Base-by-base conservation (phyloP, 176 grass and related monocot species). In the Chrysopogon serrulatus region DNA sequence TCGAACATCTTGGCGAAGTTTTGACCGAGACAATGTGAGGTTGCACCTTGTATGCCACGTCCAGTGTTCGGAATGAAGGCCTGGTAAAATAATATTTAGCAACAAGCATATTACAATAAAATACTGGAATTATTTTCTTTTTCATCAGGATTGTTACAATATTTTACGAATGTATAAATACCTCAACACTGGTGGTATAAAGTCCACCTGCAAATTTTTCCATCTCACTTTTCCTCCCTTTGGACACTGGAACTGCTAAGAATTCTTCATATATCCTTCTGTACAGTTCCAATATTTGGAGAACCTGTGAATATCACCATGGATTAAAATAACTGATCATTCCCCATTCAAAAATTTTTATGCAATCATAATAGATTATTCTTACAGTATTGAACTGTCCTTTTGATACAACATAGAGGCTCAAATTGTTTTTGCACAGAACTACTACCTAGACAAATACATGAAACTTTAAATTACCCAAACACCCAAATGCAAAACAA, bases 1-100 rank as follows among this genome's bases (percentile, higher is more conserved):
- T 98, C 82, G 57, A 98, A 98, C 93, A 95, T 98, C 84, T 94
- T 98, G 47, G 93, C 93, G 9, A 98, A 98, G 80, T 98, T 98
- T 80, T 98, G 96, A 39, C 96, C 96, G 54, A 98, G 91, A 84
- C 96, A 98, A 86, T 97, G 94, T 10, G 94, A 97, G 44, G 94
- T 98, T 45, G 93, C 96, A 51, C 96, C 96, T 93, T 98, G 96
- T 76, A 98, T 88, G 48, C 96, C 96, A 77, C 96, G 93, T 41
- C 96, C 91, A 23, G 94, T 90, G 79, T 90, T 91, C 76, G 93
- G 93, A 71, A 96, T 86, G 72, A 96, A 95, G 70, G 90, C 93
- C 93, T 96, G 51, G n/a, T 44, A 76, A 79, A 89, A 65, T 19
- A 4, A 40, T 31, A 60, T 33, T 78, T 68, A 78, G 49, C 17